Evolutionary conservation across 768 basidiomycete species (phyloP).

Genomic region (Suillus placidus): DNA sequence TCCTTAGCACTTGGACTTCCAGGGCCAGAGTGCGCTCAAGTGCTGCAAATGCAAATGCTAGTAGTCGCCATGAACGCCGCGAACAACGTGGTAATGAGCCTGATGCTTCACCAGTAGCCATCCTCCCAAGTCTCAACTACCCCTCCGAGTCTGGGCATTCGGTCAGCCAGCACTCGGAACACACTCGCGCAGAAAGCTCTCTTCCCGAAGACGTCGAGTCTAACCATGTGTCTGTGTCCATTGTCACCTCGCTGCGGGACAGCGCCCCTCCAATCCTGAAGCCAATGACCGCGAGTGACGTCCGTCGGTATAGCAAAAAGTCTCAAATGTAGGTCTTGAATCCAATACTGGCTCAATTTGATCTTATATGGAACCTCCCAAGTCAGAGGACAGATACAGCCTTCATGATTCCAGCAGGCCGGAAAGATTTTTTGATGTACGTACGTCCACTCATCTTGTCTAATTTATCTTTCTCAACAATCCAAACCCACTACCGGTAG

Average conservation of each 20-base stretch:
- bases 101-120: background rate
- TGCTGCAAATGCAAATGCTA: background rate
- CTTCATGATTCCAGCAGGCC: background rate
- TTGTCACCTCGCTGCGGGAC: background rate
- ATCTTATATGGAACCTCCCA: background rate
- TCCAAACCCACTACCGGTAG: background rate
- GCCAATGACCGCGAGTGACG: conserved; percentile 6
- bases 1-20: background rate
- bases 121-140: background rate
- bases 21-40: background rate
- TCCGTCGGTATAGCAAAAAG: conserved; percentile 5
- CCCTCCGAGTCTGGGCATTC: background rate
- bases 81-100: background rate
- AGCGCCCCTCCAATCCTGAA: background rate
- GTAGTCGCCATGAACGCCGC: background rate
- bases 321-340: conserved; percentile 5
- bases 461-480: background rate
- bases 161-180: background rate
- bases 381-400: conserved; percentile 5
- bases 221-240: conserved; percentile 1
- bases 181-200: background rate
- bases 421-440: conserved; percentile 3
- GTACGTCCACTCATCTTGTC: background rate
- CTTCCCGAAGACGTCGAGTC: background rate
- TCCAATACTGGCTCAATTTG: background rate